phyloP scores from a whole-genome alignment of 345 rosid species.

The Cardiospermum halicacabum region DNA sequence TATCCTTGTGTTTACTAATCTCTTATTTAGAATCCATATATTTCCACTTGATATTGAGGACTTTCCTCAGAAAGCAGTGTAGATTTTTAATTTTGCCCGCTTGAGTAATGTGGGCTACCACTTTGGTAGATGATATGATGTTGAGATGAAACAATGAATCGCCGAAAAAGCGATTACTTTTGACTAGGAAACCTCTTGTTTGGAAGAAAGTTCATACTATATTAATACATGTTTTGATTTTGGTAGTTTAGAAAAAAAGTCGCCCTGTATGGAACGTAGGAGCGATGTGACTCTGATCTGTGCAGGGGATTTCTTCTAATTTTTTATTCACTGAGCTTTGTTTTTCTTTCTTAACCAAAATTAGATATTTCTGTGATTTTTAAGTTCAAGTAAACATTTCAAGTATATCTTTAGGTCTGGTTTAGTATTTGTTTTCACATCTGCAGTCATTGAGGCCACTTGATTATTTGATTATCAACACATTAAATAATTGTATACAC shows the following conservation, averaged over 20 bases:
- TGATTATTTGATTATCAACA: background rate
- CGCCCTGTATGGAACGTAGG: background rate
- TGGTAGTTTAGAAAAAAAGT: background rate
- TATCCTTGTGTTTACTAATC: too few relatives aligned
- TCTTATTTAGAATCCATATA: too few relatives aligned
- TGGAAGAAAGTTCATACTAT: background rate
- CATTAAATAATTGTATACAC: background rate
- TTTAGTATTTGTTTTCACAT: background rate
- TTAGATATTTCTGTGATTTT: background rate
- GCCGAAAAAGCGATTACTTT: background rate
- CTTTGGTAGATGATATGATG: background rate
- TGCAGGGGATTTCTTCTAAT: background rate
- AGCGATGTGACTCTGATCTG: background rate
- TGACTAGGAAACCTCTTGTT: background rate
- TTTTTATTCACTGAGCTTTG: background rate
- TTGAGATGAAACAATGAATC: background rate
- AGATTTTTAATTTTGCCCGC: background rate
- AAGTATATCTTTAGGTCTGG: background rate
- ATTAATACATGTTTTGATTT: background rate
- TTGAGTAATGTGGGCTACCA: background rate
- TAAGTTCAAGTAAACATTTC: background rate
- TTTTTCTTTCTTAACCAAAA: background rate
- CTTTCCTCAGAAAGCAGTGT: too few relatives aligned
- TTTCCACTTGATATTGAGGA: background rate
- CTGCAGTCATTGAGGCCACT: background rate